Evolutionary conservation across 352 stramenopile species (phyloP).

Genomic region (Phytophthora pinifolia): DNA sequence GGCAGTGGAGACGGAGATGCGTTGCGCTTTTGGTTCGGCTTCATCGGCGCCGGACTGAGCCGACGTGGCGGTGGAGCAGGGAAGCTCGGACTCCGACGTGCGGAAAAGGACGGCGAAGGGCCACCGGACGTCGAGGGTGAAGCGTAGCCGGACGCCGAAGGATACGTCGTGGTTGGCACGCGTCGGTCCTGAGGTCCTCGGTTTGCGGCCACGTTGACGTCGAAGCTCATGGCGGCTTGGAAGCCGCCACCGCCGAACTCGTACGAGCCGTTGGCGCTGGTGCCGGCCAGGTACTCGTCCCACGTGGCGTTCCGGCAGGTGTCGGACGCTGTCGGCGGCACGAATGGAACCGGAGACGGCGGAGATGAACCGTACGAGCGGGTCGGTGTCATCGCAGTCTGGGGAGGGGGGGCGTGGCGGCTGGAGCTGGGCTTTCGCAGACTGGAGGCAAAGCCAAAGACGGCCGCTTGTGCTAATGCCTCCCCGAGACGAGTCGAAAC

Average conservation of each 20-base stretch:
- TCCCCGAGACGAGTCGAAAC: slow-evolving; percentile 21
- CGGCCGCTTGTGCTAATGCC: slow-evolving; percentile 1
- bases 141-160: slow-evolving; percentile 5
- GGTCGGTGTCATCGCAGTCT: slow-evolving; percentile 11
- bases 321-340: background rate
- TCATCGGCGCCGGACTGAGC: slow-evolving; percentile 9
- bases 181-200: background rate
- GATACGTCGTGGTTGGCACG: background rate
- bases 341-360: slow-evolving; percentile 17
- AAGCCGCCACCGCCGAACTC: slow-evolving; percentile 12
- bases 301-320: slow-evolving; percentile 13
- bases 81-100: background rate
- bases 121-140: slow-evolving; percentile 11
- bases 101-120: slow-evolving; percentile 11
- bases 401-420: background rate
- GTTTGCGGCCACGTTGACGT: background rate
- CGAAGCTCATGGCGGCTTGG: slow-evolving; percentile 10
- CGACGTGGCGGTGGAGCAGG: slow-evolving; percentile 2
- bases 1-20: background rate
- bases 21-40: slow-evolving; percentile 18
- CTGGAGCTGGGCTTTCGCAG: slow-evolving; percentile 4
- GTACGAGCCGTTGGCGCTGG: slow-evolving; percentile 1
- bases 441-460: slow-evolving; percentile 9
- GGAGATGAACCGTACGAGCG: slow-evolving; percentile 5
- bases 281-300: slow-evolving; percentile 27